Evolutionary conservation across 73 alveolate genomes (phyloP).

Genomic region (Paramecium sexaurelia): DNA sequence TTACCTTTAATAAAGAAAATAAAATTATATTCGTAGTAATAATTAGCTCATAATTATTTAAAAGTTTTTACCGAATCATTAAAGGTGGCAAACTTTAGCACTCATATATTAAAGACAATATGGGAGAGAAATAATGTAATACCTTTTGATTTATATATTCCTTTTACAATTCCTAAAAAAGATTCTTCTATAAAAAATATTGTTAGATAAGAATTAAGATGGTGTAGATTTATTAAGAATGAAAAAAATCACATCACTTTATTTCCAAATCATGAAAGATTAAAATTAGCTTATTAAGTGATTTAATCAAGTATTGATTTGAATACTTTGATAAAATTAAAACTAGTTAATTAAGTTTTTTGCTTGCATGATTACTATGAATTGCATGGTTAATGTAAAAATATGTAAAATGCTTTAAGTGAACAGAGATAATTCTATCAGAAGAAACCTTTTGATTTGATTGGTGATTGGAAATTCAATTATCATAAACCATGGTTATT

Average conservation of each 20-base stretch:
- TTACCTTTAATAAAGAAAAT: background rate
- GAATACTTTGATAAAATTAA: background rate
- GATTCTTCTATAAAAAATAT: background rate
- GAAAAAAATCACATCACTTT: slow-evolving; percentile 5
- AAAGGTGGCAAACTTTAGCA: background rate
- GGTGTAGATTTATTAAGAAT: background rate
- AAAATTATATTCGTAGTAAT: background rate
- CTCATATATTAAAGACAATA: background rate
- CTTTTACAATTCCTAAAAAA: background rate
- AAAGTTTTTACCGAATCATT: background rate
- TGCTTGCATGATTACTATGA: slow-evolving; percentile 21
- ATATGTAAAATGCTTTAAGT: background rate
- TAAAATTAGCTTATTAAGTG: background rate
- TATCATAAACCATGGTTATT: background rate
- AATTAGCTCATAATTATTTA: background rate
- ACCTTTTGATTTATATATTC: background rate
- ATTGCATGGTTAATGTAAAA: background rate
- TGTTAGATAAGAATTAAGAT: background rate
- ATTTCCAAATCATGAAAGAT: background rate
- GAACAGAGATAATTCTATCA: background rate
- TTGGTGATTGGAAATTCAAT: background rate
- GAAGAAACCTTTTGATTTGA: background rate
- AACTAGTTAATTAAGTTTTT: background rate
- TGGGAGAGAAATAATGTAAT: background rate
- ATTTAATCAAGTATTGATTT: background rate